Evolutionary conservation across 2,329 filamentous ascomycete genomes (phyloP).

Genomic region (Fusarium aywerte): DNA sequence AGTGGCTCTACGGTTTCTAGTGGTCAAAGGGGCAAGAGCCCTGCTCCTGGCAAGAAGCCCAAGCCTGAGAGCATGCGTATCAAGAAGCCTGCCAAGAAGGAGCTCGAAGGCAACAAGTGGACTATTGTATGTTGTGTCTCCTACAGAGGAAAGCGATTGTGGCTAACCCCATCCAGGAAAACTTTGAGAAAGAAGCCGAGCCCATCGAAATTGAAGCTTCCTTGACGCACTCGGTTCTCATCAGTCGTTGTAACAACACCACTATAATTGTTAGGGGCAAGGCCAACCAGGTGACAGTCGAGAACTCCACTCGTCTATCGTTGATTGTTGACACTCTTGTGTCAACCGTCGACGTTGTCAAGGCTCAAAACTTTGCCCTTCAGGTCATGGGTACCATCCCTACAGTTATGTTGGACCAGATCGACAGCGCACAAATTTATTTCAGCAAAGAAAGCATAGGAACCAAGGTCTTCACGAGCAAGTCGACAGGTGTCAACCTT

Average conservation of each 20-base stretch:
- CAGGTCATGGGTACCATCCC: conserved; percentile 88
- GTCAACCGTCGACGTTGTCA: conserved; percentile 93
- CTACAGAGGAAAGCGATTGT: not conserved
- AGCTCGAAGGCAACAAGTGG: conserved; percentile 93
- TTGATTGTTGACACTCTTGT: conserved; percentile 91
- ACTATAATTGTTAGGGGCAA: conserved; percentile 92
- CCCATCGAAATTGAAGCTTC: conserved; percentile 84
- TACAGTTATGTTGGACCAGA: conserved; percentile 90
- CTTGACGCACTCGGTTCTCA: conserved; percentile 88
- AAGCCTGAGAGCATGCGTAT: conserved; percentile 87
- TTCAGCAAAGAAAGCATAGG: conserved; percentile 80
- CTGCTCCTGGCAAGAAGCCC: conserved; percentile 86
- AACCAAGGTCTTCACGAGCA: conserved; percentile 90
- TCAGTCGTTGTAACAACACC: conserved; percentile 90
- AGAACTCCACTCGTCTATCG: conserved; percentile 86
- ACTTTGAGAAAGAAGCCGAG: conserved; percentile 80
- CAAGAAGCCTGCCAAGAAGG: conserved; percentile 83
- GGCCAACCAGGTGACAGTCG: conserved; percentile 94
- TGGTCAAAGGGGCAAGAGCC: conserved; percentile 78
- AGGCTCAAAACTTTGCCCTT: conserved; percentile 92
- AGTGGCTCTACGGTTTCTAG: conserved; percentile 76
- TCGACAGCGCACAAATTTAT: conserved; percentile 90
- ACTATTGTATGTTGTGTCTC: conserved; percentile 70
- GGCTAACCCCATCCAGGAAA: conserved; percentile 68
- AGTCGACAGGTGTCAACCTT: conserved; percentile 87